Percentiles rank a stretch among this genome's conserved stretches.
Conservation (phyloP, 352 stramenopile species). For the Pythium sukuiense region DNA sequence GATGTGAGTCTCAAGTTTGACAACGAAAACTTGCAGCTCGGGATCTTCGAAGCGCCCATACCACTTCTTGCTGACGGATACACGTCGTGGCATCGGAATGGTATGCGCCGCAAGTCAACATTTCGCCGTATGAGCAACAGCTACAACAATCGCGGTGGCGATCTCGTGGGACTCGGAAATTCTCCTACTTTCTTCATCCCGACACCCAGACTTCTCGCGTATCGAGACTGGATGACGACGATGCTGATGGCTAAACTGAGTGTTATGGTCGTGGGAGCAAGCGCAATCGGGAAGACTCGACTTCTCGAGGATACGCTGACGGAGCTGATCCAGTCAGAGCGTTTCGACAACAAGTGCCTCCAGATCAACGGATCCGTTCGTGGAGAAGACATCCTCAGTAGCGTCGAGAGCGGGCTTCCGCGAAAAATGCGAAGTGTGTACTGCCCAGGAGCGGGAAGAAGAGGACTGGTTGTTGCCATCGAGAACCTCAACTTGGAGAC, state of each 20-base stretch:
- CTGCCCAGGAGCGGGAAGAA: constrained; percentile 50
- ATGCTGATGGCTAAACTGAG: constrained; percentile 43
- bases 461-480: constrained; percentile 41
- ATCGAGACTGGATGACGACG: constrained; percentile 32
- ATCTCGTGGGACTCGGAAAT: constrained; percentile 5
- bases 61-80: constrained; percentile 4
- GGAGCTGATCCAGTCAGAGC: constrained; percentile 34
- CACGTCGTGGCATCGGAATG: constrained; percentile 15
- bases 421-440: constrained; percentile 59
- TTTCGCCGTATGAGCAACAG: constrained; percentile 17
- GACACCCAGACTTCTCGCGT: constrained; percentile 39
- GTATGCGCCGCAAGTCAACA: neutral
- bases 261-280: constrained; percentile 50
- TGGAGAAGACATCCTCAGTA: constrained; percentile 36
- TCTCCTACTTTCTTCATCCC: constrained; percentile 48
- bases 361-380: constrained; percentile 33
- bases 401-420: constrained; percentile 41
- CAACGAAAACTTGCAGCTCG: constrained; percentile 7
- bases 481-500: constrained; percentile 65
- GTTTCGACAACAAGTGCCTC: constrained; percentile 35
- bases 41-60: constrained; percentile 9
- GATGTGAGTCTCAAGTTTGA: constrained; percentile 21
- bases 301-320: constrained; percentile 41
- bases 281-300: constrained; percentile 51
- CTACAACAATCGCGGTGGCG: neutral